Evolutionary conservation across 176 grass and related monocot genomes (phyloP).

Genomic region (Avena atlantica): DNA sequence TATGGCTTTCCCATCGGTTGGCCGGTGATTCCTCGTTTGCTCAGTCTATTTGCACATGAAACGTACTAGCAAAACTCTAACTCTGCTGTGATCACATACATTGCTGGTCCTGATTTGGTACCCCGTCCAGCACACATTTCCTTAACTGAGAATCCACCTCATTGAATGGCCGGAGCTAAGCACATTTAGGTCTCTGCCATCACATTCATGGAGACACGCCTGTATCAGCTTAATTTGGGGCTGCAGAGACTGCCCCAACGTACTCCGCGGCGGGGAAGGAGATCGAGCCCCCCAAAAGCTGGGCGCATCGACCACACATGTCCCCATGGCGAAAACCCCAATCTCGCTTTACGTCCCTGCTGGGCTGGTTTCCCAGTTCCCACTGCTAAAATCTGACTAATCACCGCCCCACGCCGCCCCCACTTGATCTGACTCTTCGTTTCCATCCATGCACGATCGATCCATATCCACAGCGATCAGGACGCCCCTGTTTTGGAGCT

Average conservation of each 20-base stretch:
- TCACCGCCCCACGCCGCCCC: slow-evolving; percentile 9
- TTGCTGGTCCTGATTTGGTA: neutral
- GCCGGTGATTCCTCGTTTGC: neutral
- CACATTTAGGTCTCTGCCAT: neutral
- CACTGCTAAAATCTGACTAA: slow-evolving; percentile 44
- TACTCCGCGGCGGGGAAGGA: neutral
- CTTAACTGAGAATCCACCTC: neutral
- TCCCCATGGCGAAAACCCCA: slow-evolving; percentile 21
- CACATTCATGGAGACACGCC: neutral
- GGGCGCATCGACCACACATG: slow-evolving; percentile 48
- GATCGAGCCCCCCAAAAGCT: slow-evolving; percentile 41
- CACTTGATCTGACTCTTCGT: slow-evolving; percentile 45
- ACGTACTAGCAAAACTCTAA: neutral
- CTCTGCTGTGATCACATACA: neutral
- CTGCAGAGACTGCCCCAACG: neutral
- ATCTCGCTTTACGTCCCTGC: slow-evolving; percentile 38
- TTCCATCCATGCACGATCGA: slow-evolving; percentile 26
- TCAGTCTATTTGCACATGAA: neutral
- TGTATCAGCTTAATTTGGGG: neutral
- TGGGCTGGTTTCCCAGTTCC: neutral
- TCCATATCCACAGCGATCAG: neutral
- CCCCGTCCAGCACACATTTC: neutral
- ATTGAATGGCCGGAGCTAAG: neutral
- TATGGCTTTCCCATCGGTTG: no score
- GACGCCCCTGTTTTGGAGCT: neutral